These are phyloP conservation scores for Pseudocercospora musae DNA, from an alignment of 2,329 filamentous ascomycete genomes.

Conservation along the genomic window DNA sequence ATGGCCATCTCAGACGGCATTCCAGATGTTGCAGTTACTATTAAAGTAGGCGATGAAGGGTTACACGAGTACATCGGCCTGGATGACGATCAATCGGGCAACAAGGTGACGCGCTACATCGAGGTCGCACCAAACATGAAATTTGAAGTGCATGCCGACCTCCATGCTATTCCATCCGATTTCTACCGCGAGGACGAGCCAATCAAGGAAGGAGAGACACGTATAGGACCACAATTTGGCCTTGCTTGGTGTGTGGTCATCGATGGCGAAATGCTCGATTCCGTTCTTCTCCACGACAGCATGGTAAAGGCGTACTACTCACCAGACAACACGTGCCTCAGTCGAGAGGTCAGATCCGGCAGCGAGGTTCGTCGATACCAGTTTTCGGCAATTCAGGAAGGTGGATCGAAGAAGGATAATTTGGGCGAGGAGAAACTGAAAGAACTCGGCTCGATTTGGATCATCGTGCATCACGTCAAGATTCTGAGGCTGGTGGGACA, in stretches of 20 bases:
- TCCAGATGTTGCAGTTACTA: not conserved
- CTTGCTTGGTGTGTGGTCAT: not conserved
- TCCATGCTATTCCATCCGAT: not conserved
- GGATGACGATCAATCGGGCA: not conserved
- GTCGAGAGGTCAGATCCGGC: not conserved
- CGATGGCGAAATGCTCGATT: not conserved
- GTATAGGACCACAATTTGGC: not conserved
- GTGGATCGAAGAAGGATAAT: not conserved
- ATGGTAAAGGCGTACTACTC: not conserved
- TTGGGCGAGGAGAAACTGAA: not conserved
- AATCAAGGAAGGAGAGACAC: not conserved
- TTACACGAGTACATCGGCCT: not conserved
- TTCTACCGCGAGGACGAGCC: not conserved
- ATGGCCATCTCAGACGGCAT: not conserved
- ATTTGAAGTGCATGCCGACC: not conserved
- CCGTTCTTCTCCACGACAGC: not conserved
- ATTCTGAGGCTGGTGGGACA: not conserved
- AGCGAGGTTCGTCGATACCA: not conserved
- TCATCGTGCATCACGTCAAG: not conserved
- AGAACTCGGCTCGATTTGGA: not conserved
- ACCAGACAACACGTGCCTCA: not conserved
- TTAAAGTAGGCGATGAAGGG: not conserved
- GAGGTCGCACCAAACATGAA: not conserved
- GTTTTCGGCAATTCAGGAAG: not conserved
- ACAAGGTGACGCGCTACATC: not conserved